These are phyloP conservation scores for Boletus sp. DNA, from an alignment of 768 basidiomycete genomes.

Conservation along the genomic window DNA sequence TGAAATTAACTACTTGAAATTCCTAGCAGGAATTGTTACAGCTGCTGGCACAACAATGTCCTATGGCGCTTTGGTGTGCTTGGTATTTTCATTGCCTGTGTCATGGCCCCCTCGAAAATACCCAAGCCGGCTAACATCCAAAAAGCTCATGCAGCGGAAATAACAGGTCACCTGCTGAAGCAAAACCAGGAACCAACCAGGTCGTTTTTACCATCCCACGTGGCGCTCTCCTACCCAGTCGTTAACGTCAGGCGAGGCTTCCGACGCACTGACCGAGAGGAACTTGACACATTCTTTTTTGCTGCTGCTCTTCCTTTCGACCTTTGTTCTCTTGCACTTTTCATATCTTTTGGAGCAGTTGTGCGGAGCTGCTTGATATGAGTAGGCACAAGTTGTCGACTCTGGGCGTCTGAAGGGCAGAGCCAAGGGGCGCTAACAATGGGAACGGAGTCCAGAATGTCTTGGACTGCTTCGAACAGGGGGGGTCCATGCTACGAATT, in stretches of 20 bases:
- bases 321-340: slow-evolving; percentile 59
- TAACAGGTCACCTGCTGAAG: background rate
- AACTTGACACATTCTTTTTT: slow-evolving; percentile 30
- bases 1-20: background rate
- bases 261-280: slow-evolving; percentile 13
- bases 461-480: slow-evolving; percentile 32
- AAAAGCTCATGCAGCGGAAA: background rate
- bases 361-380: slow-evolving; percentile 83
- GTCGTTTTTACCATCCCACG: background rate
- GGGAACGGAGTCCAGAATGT: slow-evolving; percentile 51
- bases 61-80: too few relatives aligned
- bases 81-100: too few relatives aligned
- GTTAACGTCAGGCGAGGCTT: slow-evolving; percentile 25
- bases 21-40: background rate
- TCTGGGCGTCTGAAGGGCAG: slow-evolving; percentile 22
- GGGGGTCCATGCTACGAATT: slow-evolving; percentile 42
- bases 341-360: slow-evolving; percentile 78
- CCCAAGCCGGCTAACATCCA: background rate
- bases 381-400: slow-evolving; percentile 53
- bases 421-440: slow-evolving; percentile 68
- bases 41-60: background rate
- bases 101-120: background rate
- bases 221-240: slow-evolving; percentile 3
- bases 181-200: background rate
- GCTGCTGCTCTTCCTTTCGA: slow-evolving; percentile 48